Conservation (phyloP, 768 basidiomycete genomes). For the Mycena filopes region DNA sequence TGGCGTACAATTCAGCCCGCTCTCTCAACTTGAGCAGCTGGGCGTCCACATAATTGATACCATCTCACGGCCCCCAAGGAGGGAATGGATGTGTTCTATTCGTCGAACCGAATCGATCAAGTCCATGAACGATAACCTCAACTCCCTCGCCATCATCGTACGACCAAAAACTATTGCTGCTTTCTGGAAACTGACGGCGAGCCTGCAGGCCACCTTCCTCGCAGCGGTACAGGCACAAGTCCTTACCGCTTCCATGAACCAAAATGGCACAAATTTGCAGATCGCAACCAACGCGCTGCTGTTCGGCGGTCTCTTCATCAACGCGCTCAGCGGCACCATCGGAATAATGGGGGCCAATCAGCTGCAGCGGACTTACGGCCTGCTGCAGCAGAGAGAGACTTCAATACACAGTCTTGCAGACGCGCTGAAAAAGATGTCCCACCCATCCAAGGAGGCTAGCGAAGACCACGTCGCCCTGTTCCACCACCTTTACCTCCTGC, state of each 20-base stretch:
- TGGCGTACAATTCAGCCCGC: too few species aligned
- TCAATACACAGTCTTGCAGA: neutral
- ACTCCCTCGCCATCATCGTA: conserved; percentile 17
- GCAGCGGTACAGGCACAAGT: conserved; percentile 26
- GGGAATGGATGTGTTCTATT: conserved; percentile 3
- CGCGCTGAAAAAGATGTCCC: neutral
- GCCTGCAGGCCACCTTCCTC: conserved; percentile 23
- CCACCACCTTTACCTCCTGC: conserved; percentile 10
- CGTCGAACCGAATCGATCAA: conserved; percentile 9
- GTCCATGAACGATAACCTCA: conserved; percentile 19
- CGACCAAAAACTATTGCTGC: neutral
- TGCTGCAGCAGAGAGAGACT: conserved; percentile 8
- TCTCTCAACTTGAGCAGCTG: too few species aligned
- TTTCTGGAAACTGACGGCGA: too few species aligned
- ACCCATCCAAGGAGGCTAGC: neutral
- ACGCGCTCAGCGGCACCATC: conserved; percentile 19
- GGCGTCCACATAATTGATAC: too few species aligned
- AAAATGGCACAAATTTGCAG: conserved; percentile 6
- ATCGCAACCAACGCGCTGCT: conserved; percentile 16
- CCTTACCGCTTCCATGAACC: conserved; percentile 3
- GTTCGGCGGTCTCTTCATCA: conserved; percentile 24
- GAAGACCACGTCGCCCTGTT: neutral
- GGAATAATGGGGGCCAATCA: conserved; percentile 15
- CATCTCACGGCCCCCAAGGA: too few species aligned
- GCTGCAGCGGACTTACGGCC: conserved; percentile 14